phyloP scores from a whole-genome alignment of 176 grass and related monocot species.

The Guadua angustifolia region DNA sequence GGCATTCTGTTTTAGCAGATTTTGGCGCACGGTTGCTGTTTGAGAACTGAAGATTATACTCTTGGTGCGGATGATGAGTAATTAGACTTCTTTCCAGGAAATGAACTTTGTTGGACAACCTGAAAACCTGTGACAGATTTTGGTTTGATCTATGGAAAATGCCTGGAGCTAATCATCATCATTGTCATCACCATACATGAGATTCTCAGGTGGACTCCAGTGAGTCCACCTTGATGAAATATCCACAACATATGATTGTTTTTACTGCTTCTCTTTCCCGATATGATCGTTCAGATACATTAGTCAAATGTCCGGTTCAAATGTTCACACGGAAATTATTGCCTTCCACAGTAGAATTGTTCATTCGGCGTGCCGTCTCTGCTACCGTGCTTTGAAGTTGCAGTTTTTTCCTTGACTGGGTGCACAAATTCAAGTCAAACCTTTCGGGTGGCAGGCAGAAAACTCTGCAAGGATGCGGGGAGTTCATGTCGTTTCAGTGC shows the following conservation, averaged over 20 bases:
- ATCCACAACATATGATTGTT: not conserved
- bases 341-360: not conserved
- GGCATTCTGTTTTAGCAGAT: not conserved
- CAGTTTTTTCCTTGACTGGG: not conserved
- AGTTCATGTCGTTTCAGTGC: too few relatives aligned
- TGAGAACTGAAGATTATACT: not conserved
- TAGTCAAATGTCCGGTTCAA: not conserved
- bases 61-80: not conserved
- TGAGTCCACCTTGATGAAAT: not conserved
- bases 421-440: not conserved
- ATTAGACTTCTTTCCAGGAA: not conserved
- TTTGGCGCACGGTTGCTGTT: not conserved
- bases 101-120: not conserved
- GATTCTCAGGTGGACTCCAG: not conserved
- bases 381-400: not conserved
- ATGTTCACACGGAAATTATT: not conserved
- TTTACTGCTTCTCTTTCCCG: not conserved
- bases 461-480: not conserved
- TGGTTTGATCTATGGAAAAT: not conserved
- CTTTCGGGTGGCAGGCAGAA: not conserved
- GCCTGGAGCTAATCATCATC: not conserved
- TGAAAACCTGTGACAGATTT: not conserved
- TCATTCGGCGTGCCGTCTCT: not conserved
- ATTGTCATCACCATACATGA: not conserved
- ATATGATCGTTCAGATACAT: not conserved